Conservation (phyloP, 495 filamentous ascomycete genomes). For the Talaromyces nanjingensis region DNA sequence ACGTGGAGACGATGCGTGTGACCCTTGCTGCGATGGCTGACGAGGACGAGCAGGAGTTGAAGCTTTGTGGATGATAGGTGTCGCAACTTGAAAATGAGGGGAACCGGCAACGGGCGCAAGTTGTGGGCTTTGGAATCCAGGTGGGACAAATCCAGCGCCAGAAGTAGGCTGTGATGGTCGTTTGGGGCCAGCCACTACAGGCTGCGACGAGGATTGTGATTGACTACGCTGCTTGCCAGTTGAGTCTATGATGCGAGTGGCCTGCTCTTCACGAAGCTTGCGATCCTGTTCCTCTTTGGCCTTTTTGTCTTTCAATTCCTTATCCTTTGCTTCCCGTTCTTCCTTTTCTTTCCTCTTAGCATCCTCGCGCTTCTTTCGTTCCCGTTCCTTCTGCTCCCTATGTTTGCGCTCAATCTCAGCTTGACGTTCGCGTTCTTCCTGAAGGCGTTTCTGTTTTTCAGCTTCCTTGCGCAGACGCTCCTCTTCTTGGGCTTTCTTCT, state of each 20-base stretch:
- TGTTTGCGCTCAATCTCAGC: conserved; percentile 67
- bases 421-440: conserved; percentile 78
- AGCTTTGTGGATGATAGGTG: conserved; percentile 75
- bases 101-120: conserved; percentile 48
- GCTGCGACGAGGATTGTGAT: conserved; percentile 16
- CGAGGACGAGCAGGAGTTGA: conserved; percentile 70
- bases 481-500: conserved; percentile 83
- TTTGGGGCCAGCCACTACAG: conserved; percentile 24
- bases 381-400: conserved; percentile 64
- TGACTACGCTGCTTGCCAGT: conserved; percentile 43
- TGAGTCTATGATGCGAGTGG: conserved; percentile 46
- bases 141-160: conserved; percentile 40
- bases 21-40: conserved; percentile 75
- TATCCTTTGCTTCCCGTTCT: conserved; percentile 69
- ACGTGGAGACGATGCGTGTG: conserved; percentile 58
- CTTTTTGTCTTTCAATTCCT: conserved; percentile 49
- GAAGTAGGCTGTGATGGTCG: conserved; percentile 35
- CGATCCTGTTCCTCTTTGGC: conserved; percentile 60
- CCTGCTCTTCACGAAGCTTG: conserved; percentile 57
- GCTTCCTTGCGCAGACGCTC: conserved; percentile 73
- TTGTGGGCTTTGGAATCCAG: conserved; percentile 44
- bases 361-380: conserved; percentile 62
- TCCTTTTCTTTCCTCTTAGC: conserved; percentile 57
- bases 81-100: conserved; percentile 70
- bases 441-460: conserved; percentile 67